Evolutionary conservation across 1,284 basidiomycete species (phyloP), one percentile per base, ranked within the genome.

Genomic region (Psilocybe mexicana): DNA sequence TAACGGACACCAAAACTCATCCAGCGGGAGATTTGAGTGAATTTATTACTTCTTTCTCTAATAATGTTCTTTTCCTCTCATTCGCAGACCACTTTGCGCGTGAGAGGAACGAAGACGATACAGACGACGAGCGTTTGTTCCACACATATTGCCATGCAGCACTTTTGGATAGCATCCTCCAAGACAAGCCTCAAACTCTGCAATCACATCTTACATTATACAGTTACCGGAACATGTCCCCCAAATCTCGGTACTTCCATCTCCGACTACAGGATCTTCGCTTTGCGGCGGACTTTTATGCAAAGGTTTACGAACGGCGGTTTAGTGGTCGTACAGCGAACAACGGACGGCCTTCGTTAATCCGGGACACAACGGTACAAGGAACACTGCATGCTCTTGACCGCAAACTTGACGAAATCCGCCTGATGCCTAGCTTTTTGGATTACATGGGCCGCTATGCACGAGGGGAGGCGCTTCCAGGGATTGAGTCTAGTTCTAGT

Each of bases 1-100:
- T 88, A 23, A 84, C 82, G 5, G 85, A 87, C 57, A 79, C 82
- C 4, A 84, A 85, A 61, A 77, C 81, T 0, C 84, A 88, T 59
- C 83, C 88, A 2, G 84, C 86, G 1, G 81, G 84, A 28, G 85
- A 96, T 64, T 76, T 96, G 3, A 82, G 86, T 18, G 88, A 93
- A 59, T 92, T 96, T 70, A 90, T 96, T 61, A 84, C 85, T 1
- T 89, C 91, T 0, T 94, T 94, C 69, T 90, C 91, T 3, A 90
- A 90, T 64, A 87, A 94, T 64, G 79, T 85, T 0, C 76, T 86
- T 25, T 88, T 91, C 73, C 76, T 92, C 23, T 82, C 90, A 0
- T 88, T 93, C 64, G 90, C 90, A 0, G 86, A 92, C 62, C 82
- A 86, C 55, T 84, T 94, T 65, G 85, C 85, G 51, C 81, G 89